Evolutionary conservation across 352 stramenopile genomes (phyloP).

Genomic region (Pythium vanterpoolii): DNA sequence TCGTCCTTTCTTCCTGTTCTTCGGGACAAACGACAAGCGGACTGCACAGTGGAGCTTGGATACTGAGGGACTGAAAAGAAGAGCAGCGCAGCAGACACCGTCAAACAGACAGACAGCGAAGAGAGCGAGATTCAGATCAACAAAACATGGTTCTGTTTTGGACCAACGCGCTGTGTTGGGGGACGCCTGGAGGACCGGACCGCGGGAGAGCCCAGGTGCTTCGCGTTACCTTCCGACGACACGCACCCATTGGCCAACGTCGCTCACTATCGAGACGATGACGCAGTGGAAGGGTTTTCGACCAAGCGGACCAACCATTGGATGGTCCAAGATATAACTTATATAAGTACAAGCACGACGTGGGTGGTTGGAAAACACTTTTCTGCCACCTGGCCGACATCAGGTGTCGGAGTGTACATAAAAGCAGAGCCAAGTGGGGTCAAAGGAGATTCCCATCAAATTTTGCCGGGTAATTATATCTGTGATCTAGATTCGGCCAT

Average conservation of each 20-base stretch:
- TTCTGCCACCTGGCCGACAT: not conserved
- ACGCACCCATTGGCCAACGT: constrained; percentile 5
- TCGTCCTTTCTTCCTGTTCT: constrained; percentile 8
- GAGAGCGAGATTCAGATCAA: not conserved
- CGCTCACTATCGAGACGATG: not conserved
- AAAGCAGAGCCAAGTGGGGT: no score
- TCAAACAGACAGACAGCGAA: not conserved
- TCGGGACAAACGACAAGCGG: not conserved
- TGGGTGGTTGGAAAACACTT: not conserved
- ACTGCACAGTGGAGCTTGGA: not conserved
- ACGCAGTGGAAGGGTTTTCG: not conserved
- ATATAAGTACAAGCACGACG: no score
- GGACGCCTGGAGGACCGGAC: not conserved
- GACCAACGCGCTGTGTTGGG: constrained; percentile 7
- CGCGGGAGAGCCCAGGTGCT: not conserved
- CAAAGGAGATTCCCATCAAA: no score
- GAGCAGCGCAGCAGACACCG: not conserved
- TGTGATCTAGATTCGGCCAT: no score
- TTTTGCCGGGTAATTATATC: no score
- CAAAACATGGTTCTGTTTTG: constrained; percentile 13
- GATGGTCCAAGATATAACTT: not conserved
- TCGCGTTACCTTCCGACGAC: constrained; percentile 11
- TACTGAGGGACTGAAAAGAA: not conserved
- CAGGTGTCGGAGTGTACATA: no score
- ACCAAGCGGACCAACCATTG: not conserved